Evolutionary conservation across 2,329 filamentous ascomycete species (phyloP).

Genomic region (Xylaria sp.): DNA sequence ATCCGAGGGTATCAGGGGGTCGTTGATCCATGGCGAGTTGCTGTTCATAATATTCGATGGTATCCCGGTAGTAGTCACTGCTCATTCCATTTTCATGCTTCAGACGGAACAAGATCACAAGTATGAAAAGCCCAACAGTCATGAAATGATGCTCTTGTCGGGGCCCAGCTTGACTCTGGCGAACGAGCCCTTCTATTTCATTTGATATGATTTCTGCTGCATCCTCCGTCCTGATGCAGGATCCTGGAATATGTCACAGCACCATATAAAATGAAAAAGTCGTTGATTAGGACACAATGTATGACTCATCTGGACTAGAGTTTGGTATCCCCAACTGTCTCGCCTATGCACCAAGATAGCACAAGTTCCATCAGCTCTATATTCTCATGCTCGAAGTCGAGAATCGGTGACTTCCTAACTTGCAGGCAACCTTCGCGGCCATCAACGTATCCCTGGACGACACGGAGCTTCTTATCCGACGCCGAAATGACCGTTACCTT

Average conservation of each 20-base stretch:
- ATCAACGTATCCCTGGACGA: slow-evolving; percentile 24
- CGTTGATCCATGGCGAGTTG: slow-evolving; percentile 19
- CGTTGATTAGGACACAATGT: too few relatives aligned
- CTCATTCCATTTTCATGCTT: slow-evolving; percentile 22
- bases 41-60: slow-evolving; percentile 27
- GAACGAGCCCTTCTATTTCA: background rate
- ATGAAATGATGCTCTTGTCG: slow-evolving; percentile 7
- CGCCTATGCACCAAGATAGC: slow-evolving; percentile 10
- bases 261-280: too few relatives aligned
- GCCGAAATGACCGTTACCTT: slow-evolving; percentile 15
- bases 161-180: background rate
- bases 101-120: slow-evolving; percentile 16
- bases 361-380: background rate
- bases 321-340: slow-evolving; percentile 9
- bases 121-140: slow-evolving; percentile 1
- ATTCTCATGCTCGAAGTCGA: slow-evolving; percentile 3
- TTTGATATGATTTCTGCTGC: background rate
- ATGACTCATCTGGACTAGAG: too few relatives aligned
- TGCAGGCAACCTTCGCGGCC: background rate
- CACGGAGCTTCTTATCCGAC: background rate
- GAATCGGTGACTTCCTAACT: slow-evolving; percentile 9
- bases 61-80: slow-evolving; percentile 20
- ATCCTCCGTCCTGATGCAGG: too few relatives aligned
- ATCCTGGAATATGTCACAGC: too few relatives aligned
- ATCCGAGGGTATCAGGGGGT: slow-evolving; percentile 14